Evolutionary conservation across 108 stramenopile genomes (phyloP), one percentile per base, ranked within the genome.

Genomic region (Epithemia pelagica): DNA sequence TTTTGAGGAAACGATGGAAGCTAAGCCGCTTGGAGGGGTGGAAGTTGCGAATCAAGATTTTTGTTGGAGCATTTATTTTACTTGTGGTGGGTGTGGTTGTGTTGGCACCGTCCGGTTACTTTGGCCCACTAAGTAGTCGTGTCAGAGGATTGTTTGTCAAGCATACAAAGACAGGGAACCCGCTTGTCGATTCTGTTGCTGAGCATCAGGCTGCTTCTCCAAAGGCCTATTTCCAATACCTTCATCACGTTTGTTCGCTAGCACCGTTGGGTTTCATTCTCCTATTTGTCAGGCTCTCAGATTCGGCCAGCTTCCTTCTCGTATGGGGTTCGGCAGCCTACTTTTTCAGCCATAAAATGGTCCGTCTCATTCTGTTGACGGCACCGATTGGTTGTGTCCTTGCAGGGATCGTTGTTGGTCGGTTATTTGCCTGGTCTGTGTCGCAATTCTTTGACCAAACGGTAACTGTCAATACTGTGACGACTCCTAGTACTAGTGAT

Each of bases 281-380:
- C 65, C 67, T 89, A 52, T 71, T 90, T 37, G 72, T 67, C 27
- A 77, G 90, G 52, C 72, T 96, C 71, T 80, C 84, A 22, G 97
- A 98, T 71, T 78, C 86, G 18, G 75, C 78, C 0, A 70, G 77
- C 31, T 99, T 99, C 74, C 73, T 99, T 27, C 68, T 92, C 61
- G 87, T 96, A 21, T 99, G 96, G 83, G 96, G 88, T 25, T 68
- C 82, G 28, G 68, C 94, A 25, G 82, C 96, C 5, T 99, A 96
- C 85, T 98, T 89, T 78, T 99, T 99, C 75, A 85, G 89, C 10
- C 95, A 92, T 58, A 91, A 91, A 69, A 99, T 99, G 98, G 97
- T 97, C 22, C 90, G 98, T 27, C 81, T 99, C 61, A 96, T 99
- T 72, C 84, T 99, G 24, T 76, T 96, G 32, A 82, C 92, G 22